Percentiles rank a stretch among this genome's conserved stretches.
phyloP scores from a whole-genome alignment of 495 filamentous ascomycete genomes.

The Trichoderma erinaceum region DNA sequence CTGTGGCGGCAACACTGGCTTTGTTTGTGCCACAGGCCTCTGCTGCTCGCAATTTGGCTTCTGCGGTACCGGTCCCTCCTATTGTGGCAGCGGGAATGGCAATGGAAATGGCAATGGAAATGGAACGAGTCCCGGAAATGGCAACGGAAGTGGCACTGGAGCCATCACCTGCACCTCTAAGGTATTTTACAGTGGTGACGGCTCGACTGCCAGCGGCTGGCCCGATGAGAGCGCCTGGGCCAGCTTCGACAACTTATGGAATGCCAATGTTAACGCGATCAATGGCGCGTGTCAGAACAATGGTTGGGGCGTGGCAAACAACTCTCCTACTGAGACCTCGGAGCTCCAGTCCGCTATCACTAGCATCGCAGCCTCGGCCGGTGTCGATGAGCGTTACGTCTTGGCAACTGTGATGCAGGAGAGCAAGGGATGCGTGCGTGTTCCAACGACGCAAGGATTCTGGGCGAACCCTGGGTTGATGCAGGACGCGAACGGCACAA shows the following conservation, averaged over 20 bases:
- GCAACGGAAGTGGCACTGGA: background rate
- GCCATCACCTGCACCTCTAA: background rate
- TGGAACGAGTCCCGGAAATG: background rate
- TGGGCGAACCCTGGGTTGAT: slow-evolving; percentile 39
- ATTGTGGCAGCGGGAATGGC: background rate
- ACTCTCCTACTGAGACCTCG: slow-evolving; percentile 30
- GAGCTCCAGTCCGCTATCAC: slow-evolving; percentile 36
- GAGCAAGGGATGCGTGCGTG: slow-evolving; percentile 49
- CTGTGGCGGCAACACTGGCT: slow-evolving; percentile 8
- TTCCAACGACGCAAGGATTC: slow-evolving; percentile 31
- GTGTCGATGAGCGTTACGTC: slow-evolving; percentile 38
- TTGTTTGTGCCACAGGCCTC: slow-evolving; percentile 10
- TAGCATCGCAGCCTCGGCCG: slow-evolving; percentile 30
- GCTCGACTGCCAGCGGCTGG: slow-evolving; percentile 20
- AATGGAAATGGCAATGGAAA: background rate
- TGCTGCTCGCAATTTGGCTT: slow-evolving; percentile 20
- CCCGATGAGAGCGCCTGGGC: slow-evolving; percentile 19
- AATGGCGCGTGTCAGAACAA: slow-evolving; percentile 20
- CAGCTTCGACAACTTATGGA: slow-evolving; percentile 22
- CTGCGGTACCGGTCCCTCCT: background rate
- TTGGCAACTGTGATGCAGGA: slow-evolving; percentile 52
- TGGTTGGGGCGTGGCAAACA: slow-evolving; percentile 18
- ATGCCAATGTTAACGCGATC: slow-evolving; percentile 18
- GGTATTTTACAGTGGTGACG: slow-evolving; percentile 18
- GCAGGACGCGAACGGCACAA: slow-evolving; percentile 30